phyloP scores from a whole-genome alignment of 345 rosid genomes.

The rapeseed (Brassica napus) region DNA sequence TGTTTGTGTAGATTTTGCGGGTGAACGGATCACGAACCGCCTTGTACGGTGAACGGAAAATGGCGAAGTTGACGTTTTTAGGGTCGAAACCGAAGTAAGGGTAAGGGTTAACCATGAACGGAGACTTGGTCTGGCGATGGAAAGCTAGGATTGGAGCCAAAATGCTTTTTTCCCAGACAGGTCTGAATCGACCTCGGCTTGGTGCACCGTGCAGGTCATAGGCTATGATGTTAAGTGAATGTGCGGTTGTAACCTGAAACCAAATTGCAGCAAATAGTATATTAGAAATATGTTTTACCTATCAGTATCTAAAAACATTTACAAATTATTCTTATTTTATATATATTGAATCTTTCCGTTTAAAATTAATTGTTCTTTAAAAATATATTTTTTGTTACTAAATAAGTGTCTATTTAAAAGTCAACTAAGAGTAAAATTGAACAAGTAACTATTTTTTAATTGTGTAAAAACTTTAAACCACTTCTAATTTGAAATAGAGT shows the following conservation, averaged over 20 bases:
- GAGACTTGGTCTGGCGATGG: conserved; percentile 67
- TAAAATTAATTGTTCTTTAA: neutral
- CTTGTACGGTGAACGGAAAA: conserved; percentile 57
- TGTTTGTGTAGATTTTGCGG: conserved; percentile 62
- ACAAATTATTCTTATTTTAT: neutral
- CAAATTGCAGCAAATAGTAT: conserved; percentile 11
- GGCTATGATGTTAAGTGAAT: conserved; percentile 58
- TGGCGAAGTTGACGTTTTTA: conserved; percentile 62
- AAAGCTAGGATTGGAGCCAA: conserved; percentile 75
- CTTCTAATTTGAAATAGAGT: neutral
- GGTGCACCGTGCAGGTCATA: conserved; percentile 48
- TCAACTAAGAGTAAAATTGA: too few relatives aligned
- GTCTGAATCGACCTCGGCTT: conserved; percentile 58
- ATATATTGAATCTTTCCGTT: neutral
- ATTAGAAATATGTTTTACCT: neutral
- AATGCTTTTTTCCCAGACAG: conserved; percentile 55
- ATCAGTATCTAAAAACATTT: neutral
- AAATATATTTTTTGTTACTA: neutral
- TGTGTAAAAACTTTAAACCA: too few relatives aligned
- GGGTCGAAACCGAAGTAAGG: conserved; percentile 75
- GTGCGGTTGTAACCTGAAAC: conserved; percentile 71
- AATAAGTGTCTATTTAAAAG: too few relatives aligned
- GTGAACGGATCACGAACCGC: conserved; percentile 59
- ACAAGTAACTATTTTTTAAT: too few relatives aligned
- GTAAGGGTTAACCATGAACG: conserved; percentile 91